These are phyloP conservation scores for Boletus sp. DNA, from an alignment of 768 basidiomycete species.

Conservation along the genomic window DNA sequence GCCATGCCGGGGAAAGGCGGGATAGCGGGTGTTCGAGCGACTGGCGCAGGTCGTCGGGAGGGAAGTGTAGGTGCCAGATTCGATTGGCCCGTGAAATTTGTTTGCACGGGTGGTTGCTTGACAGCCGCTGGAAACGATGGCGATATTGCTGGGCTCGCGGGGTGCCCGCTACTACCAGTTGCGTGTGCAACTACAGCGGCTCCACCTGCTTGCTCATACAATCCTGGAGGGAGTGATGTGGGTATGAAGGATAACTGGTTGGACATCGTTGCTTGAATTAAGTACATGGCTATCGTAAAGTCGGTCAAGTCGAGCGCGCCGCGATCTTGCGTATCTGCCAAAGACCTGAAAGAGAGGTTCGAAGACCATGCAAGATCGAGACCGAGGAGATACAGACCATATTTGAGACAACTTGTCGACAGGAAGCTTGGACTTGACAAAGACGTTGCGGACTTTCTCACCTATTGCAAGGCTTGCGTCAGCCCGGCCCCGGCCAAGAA, in stretches of 20 bases:
- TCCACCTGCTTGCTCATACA: conserved; percentile 80
- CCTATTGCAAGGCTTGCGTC: conserved; percentile 35
- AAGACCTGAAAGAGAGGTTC: conserved; percentile 52
- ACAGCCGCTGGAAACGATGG: conserved; percentile 42
- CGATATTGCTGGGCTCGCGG: conserved; percentile 53
- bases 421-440: conserved; percentile 85
- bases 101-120: conserved; percentile 63
- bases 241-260: conserved; percentile 71
- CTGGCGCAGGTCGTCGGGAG: conserved; percentile 19
- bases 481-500: background rate
- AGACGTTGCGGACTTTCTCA: conserved; percentile 85
- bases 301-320: conserved; percentile 86
- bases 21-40: conserved; percentile 17
- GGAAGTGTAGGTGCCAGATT: conserved; percentile 23
- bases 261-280: conserved; percentile 92
- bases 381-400: conserved; percentile 54
- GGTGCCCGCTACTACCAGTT: conserved; percentile 57
- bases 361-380: background rate
- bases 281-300: conserved; percentile 94
- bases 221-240: conserved; percentile 67
- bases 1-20: conserved; percentile 30
- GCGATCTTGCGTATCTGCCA: conserved; percentile 93
- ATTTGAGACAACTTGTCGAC: conserved; percentile 88
- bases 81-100: conserved; percentile 44
- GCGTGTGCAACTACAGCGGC: conserved; percentile 44